Base-by-base conservation (phyloP, 1,139 yeast genomes). In the Meyerozyma carpophila region DNA sequence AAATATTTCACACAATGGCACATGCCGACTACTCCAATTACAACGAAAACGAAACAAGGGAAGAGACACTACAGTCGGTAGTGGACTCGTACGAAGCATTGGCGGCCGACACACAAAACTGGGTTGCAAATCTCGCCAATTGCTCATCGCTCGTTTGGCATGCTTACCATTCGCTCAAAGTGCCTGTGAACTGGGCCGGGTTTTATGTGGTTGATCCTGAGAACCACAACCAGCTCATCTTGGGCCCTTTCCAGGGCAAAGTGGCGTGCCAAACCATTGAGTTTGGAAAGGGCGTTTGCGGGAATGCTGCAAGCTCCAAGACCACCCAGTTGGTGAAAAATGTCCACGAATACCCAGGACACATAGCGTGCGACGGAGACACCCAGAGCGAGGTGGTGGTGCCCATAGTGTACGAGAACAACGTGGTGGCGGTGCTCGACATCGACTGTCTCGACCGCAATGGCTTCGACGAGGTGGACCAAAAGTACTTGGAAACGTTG, bases 241-340 rank as follows among this genome's bases (percentile, higher is more conserved):
- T 93, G 39, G 98, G 95, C 0, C 98, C 98, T 8, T 93, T 93
- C 61, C 96, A 89, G 62, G 98, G 98, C 1, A 89, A 89, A 61
- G 98, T 93, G 3, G 98, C 98, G 0, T 93, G 98, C 58, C 98
- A 93, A 62, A 63, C 67, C 16, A 93, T 93, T 46, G 59, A 68
- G 45, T 68, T 85, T 45, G 97, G 96, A 5, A 74, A 68, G 46
- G 98, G 98, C 8, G 98, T 93, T 0, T 93, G 98, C 65, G 98
- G 98, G 6, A 69, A 79, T 1, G 95, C 96, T 1, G 96, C 95
- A 0, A 49, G 59, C 0, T 52, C 69, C 0, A 61, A 63, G 45
- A 43, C 62, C 43, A 84, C 96, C 0, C 95, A 88, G 59, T 59
- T 89, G 9, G 97, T 93, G 8, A 70, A 74, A 0, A 77, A 93